Evolutionary conservation across 2,329 filamentous ascomycete genomes (phyloP), one percentile per base, ranked within the genome.

Genomic region (Ceratocystis albifundus): DNA sequence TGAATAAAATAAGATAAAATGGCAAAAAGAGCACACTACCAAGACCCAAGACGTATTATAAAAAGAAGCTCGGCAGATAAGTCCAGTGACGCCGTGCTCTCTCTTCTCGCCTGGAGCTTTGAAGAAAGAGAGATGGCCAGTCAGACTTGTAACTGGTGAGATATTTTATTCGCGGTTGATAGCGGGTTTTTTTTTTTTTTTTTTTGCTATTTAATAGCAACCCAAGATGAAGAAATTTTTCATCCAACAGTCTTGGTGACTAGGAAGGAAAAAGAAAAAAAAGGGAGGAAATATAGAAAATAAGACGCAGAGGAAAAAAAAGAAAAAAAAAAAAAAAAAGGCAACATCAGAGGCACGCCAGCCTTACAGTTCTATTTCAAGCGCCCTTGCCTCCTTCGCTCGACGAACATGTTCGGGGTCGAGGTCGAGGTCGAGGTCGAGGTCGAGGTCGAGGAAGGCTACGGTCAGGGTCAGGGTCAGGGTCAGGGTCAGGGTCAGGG

Each of bases 131-230:
- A 41, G 8, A 30, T 36, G 25, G 55, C 48, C 22, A 53, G 48
- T 15, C 55, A n/a, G 32, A 36, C 55, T 36, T 59, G 55, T 36
- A 59, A 36, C 25, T 59, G 55, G 17, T 59, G 55, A 59, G 55
- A 59, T 59, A 59, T 59, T 59, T 59, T 59, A 59, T 59, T 36
- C 55, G 55, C 17, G 25, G 36, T 17, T 59, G 25, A 59, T 59
- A 59, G 36, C 25, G 25, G n/a, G n/a, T n/a, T n/a, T n/a, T n/a
- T n/a, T n/a, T n/a, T n/a, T n/a, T n/a, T n/a, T n/a, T n/a, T 59
- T 53, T 53, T 22, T 12, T 1, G n/a, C 48, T 53, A 20, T n/a
- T 20, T 53, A 20, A 53, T 53, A 12, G 48, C n/a, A 53, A n/a
- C n/a, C n/a, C 48, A 53, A 17, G 48, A 36, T 8, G 7, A 59